A percentile compares a stretch with the other conserved stretches of the same genome.
Evolutionary conservation across 129 eudicot species (phyloP).

Genomic region (Oenanthe sinensis): DNA sequence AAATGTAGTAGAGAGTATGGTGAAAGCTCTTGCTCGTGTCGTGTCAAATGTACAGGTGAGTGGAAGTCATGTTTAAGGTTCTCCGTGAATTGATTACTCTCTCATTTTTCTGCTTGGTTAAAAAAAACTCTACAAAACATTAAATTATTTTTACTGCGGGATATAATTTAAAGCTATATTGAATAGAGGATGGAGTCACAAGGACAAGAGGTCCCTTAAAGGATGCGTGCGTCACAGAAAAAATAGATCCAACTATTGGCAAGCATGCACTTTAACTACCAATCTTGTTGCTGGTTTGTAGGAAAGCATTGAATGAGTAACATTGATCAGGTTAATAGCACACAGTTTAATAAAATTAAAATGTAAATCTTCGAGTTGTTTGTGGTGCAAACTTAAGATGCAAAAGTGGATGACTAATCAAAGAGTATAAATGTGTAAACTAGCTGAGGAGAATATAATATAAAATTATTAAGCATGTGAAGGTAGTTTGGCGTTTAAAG

Average conservation of each 20-base stretch:
- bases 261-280: background rate
- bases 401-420: background rate
- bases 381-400: background rate
- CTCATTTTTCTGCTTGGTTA: background rate
- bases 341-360: background rate
- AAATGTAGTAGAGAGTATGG: conserved; percentile 91
- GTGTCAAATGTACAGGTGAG: conserved; percentile 89
- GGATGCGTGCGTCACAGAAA: background rate
- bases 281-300: background rate
- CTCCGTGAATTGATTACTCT: background rate
- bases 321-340: background rate
- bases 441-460: background rate
- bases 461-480: background rate
- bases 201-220: background rate
- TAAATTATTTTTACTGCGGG: background rate
- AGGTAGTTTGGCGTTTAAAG: background rate
- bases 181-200: background rate
- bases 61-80: conserved; percentile 12
- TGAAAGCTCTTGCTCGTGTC: conserved; percentile 95
- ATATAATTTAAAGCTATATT: background rate
- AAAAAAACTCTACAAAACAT: background rate
- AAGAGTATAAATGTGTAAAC: background rate
- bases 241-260: background rate
- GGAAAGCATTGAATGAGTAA: background rate
- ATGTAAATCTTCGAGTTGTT: background rate